Evolutionary conservation across 1,284 basidiomycete species (phyloP).

Genomic region (Singerocomus inundabilis): DNA sequence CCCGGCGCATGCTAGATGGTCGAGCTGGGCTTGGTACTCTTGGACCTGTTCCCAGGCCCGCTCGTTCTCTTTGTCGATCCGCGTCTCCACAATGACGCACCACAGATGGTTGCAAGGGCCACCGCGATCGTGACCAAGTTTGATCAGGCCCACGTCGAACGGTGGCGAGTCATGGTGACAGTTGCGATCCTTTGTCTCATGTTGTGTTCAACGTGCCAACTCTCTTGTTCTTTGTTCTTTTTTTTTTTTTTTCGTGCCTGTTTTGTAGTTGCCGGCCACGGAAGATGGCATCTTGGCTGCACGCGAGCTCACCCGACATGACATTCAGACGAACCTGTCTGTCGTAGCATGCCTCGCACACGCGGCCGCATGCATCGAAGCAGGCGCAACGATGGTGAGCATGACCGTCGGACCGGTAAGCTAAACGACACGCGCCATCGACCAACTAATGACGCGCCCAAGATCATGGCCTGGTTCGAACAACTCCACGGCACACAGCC

Average conservation of each 20-base stretch:
- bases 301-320: constrained; percentile 37
- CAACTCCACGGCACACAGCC: constrained; percentile 25
- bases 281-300: constrained; percentile 52
- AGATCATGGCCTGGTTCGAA: constrained; percentile 47
- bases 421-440: neutral
- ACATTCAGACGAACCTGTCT: constrained; percentile 50
- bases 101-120: constrained; percentile 44
- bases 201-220: too few species aligned
- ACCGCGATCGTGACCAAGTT: constrained; percentile 41
- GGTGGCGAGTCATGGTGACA: constrained; percentile 46
- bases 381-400: constrained; percentile 46
- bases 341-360: constrained; percentile 52
- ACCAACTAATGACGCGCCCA: neutral
- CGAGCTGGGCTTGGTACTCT: constrained; percentile 45
- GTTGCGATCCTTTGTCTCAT: too few species aligned
- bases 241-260: neutral
- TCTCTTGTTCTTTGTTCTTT: too few species aligned
- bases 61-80: constrained; percentile 56
- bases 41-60: constrained; percentile 43
- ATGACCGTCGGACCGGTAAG: constrained; percentile 51
- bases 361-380: constrained; percentile 51
- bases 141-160: constrained; percentile 38
- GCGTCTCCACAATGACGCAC: constrained; percentile 34
- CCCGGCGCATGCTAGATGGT: too few species aligned
- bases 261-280: constrained; percentile 55